Base-by-base conservation (phyloP, 768 basidiomycete genomes). In the Agrocybe praecox region DNA sequence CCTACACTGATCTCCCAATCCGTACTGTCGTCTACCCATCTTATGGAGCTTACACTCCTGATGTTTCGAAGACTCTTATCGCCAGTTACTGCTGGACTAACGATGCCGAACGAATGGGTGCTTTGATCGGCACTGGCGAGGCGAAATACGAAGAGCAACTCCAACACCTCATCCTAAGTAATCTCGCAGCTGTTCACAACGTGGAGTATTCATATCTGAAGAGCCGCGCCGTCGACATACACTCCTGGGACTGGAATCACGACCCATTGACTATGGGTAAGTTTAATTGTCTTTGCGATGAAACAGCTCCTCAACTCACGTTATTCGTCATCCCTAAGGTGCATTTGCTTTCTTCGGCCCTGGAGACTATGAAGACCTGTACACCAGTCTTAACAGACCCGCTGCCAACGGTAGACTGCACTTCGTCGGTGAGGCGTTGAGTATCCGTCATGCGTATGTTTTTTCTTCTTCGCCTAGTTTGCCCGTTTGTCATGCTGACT, bases 21-120 rank as follows among this genome's bases (percentile, higher is more conserved):
- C 71, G 76, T 26, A 74, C 70, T 0, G 65, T 77, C 48, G 74
- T 81, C 2, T 81, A 80, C 57, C 80, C 79, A 0, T 80, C 79
- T 2, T 75, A 74, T 22, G 76, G 75, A 0, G 58, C 62, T 21
- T 53, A 59, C n/a, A 46, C 58, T 21, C 59, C 57, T 0, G 67
- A 64, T 8, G 62, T 69, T 18, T 47, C 65, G 1, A 59, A 56
- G 6, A 68, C 65, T 0, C 64, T 80, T 8, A 76, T 80, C 10
- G 76, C 73, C 2, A 77, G 75, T 48, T 80, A 79, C 63, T 62
- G 59, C 26, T 77, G 74, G 76, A 72, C 72, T 10, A 56, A 70
- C 0, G 78, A 81, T 33, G 75, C 79, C 0, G 57, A 58, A 17
- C 68, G 77, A 8, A 58, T 79, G 6, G 73, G 71, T 2, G 58